Conservation (phyloP, 2,329 filamentous ascomycete species). For the Cyphellophora europaea region DNA sequence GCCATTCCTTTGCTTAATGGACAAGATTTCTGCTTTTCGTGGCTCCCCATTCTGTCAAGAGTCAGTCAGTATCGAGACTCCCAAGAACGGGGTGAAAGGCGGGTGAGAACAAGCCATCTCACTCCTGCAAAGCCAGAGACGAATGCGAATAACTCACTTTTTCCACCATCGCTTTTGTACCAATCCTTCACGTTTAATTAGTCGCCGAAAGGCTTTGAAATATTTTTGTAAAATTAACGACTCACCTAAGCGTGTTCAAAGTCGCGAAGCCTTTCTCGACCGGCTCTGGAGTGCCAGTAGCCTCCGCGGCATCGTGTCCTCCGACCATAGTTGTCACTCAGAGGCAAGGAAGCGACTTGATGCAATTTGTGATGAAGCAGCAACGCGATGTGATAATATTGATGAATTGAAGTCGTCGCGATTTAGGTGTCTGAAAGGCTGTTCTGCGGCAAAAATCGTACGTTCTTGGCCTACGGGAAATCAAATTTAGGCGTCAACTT, state of each 20-base stretch:
- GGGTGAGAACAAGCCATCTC: too few relatives aligned
- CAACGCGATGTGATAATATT: too few relatives aligned
- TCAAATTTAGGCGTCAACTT: too few relatives aligned
- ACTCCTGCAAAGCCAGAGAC: background rate
- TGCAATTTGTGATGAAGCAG: too few relatives aligned
- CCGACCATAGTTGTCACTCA: conserved; percentile 38
- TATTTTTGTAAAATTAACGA: conserved; percentile 17
- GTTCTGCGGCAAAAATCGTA: too few relatives aligned
- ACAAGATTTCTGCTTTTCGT: conserved; percentile 92
- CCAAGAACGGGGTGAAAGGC: conserved; percentile 4
- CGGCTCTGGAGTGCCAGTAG: conserved; percentile 46
- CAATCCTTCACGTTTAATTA: conserved; percentile 41
- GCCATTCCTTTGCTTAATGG: conserved; percentile 81
- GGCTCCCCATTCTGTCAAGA: conserved; percentile 61
- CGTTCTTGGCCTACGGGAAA: too few relatives aligned
- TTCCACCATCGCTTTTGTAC: conserved; percentile 58
- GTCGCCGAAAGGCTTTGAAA: conserved; percentile 22
- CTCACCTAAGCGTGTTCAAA: conserved; percentile 69
- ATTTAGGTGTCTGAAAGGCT: too few relatives aligned
- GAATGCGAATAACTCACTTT: conserved; percentile 42
- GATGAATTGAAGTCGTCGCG: too few relatives aligned
- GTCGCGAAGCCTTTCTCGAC: conserved; percentile 75
- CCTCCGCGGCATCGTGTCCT: conserved; percentile 45
- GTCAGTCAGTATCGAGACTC: conserved; percentile 7
- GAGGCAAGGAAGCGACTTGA: background rate